phyloP scores from a whole-genome alignment of 2,329 filamentous ascomycete species.

The Xylaria sp. region DNA sequence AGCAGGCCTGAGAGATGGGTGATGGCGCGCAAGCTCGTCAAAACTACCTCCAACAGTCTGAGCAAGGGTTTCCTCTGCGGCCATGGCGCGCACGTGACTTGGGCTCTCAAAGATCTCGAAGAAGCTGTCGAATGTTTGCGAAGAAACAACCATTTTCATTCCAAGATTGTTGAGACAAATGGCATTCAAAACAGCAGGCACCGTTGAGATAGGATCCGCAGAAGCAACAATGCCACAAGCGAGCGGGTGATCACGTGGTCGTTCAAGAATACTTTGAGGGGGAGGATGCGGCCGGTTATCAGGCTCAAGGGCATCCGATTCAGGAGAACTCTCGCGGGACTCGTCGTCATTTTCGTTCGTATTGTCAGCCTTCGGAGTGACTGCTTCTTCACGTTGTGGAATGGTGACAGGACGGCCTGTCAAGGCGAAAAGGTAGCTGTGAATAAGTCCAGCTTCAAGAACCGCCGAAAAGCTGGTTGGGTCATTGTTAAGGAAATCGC shows the following conservation, averaged over 20 bases:
- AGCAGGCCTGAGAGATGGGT: conserved; percentile 81
- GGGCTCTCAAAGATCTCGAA: conserved; percentile 98
- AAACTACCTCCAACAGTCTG: conserved; percentile 83
- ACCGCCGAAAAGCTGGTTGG: conserved; percentile 97
- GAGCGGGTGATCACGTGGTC: conserved; percentile 57
- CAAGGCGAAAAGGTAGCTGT: conserved; percentile 84
- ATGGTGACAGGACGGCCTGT: conserved; percentile 65
- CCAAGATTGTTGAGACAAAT: conserved; percentile 92
- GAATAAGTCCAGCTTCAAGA: conserved; percentile 90
- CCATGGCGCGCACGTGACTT: conserved; percentile 85
- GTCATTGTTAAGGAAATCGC: conserved; percentile 98
- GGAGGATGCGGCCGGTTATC: conserved; percentile 65
- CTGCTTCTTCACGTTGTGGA: conserved; percentile 49
- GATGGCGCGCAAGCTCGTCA: conserved; percentile 93
- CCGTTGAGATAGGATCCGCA: conserved; percentile 84
- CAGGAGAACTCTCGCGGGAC: conserved; percentile 55
- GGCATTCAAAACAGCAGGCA: conserved; percentile 89
- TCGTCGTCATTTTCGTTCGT: conserved; percentile 52
- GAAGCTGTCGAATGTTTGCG: conserved; percentile 84
- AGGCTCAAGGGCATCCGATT: conserved; percentile 53
- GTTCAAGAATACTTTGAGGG: conserved; percentile 60
- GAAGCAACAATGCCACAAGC: conserved; percentile 86
- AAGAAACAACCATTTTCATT: conserved; percentile 86
- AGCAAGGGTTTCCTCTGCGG: conserved; percentile 75
- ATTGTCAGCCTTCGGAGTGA: conserved; percentile 48